Conservation (phyloP, 1,139 yeast species). For the Scheffersomyces segobiensis region DNA sequence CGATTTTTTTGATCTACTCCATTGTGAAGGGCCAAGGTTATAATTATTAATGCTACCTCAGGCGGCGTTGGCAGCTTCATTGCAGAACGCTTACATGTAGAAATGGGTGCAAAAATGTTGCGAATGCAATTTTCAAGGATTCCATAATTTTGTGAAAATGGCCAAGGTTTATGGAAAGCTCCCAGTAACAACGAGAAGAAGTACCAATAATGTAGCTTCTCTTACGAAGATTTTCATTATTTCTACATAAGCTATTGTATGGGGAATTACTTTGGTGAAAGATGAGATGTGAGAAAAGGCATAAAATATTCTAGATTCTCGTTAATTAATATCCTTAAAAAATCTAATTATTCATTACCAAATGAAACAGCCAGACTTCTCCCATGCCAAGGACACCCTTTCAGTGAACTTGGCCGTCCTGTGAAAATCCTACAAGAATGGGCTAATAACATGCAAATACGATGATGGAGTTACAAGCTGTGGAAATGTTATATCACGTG, state of each 20-base stretch:
- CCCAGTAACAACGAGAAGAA: not conserved
- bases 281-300: too few relatives aligned
- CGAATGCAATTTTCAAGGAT: not conserved
- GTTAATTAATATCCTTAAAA: too few relatives aligned
- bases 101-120: not conserved
- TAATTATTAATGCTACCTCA: not conserved
- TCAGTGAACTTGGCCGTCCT: not conserved
- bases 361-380: too few relatives aligned
- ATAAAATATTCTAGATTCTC: too few relatives aligned
- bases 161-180: not conserved
- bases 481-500: not conserved
- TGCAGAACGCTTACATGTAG: not conserved
- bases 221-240: too few relatives aligned
- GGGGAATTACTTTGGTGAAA: too few relatives aligned
- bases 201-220: too few relatives aligned
- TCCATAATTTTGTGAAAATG: not conserved
- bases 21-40: not conserved
- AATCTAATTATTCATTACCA: too few relatives aligned
- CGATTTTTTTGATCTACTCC: not conserved
- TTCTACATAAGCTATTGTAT: too few relatives aligned
- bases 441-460: not conserved
- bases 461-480: not conserved
- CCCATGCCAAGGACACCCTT: not conserved
- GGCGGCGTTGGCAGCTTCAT: not conserved
- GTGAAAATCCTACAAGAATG: not conserved